Conservation (phyloP, 2,329 filamentous ascomycete genomes). For the Fusarium protoensiforme region DNA sequence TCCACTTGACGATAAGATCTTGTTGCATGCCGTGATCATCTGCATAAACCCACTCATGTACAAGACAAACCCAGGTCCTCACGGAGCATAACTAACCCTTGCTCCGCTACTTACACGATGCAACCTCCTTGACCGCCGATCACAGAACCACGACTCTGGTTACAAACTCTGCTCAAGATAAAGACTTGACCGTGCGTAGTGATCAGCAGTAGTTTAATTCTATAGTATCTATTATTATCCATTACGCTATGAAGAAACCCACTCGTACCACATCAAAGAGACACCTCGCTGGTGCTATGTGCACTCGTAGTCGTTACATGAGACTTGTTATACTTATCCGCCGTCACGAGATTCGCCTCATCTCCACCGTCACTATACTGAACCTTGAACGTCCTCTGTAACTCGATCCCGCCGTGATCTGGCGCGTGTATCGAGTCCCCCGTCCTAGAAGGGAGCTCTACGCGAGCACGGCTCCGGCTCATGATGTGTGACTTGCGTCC, state of each 20-base stretch:
- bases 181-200: not conserved
- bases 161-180: not conserved
- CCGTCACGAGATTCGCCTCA: slow-evolving; percentile 32
- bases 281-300: slow-evolving; percentile 15
- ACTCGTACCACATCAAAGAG: not conserved
- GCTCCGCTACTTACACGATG: not conserved
- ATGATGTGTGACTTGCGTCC: slow-evolving; percentile 34
- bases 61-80: not conserved
- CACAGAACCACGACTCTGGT: not conserved
- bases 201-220: not conserved
- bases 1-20: not conserved
- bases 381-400: slow-evolving; percentile 39
- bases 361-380: slow-evolving; percentile 39
- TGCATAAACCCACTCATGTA: not conserved
- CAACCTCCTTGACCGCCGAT: not conserved
- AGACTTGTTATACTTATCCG: slow-evolving; percentile 15
- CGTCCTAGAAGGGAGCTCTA: slow-evolving; percentile 33
- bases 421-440: slow-evolving; percentile 26
- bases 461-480: slow-evolving; percentile 30
- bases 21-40: not conserved
- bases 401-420: slow-evolving; percentile 38
- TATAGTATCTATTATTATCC: not conserved
- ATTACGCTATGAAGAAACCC: not conserved
- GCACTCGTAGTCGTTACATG: slow-evolving; percentile 23
- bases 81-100: not conserved